Percentiles rank a stretch among this genome's conserved stretches.
Evolutionary conservation across 768 basidiomycete species (phyloP).

Genomic region (Boletus subparvulus): DNA sequence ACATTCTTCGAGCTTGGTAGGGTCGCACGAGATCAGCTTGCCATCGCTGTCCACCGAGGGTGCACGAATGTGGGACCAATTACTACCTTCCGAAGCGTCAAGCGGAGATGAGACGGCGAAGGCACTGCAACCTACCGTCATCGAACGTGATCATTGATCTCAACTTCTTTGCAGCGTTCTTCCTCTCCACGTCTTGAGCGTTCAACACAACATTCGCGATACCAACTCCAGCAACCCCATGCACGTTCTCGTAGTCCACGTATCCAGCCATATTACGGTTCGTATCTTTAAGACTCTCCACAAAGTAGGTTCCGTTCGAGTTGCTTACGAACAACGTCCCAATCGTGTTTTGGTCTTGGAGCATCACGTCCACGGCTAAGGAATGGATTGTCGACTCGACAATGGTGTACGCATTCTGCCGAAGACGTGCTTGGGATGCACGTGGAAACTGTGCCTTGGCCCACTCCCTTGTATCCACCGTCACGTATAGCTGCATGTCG

Average conservation of each 20-base stretch:
- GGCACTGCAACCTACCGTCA: conserved; percentile 52
- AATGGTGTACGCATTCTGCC: conserved; percentile 94
- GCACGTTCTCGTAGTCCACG: conserved; percentile 90
- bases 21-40: conserved; percentile 60
- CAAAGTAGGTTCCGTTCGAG: conserved; percentile 94
- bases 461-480: conserved; percentile 82
- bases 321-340: conserved; percentile 96
- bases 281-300: conserved; percentile 86
- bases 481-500: conserved; percentile 85
- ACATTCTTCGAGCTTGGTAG: conserved; percentile 57
- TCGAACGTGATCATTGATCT: conserved; percentile 86
- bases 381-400: conserved; percentile 94
- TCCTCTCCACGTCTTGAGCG: conserved; percentile 76
- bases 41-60: conserved; percentile 60
- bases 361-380: conserved; percentile 89
- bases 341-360: conserved; percentile 59
- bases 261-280: conserved; percentile 87
- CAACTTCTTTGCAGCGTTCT: conserved; percentile 67
- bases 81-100: conserved; percentile 46
- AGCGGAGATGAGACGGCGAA: background rate
- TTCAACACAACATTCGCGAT: conserved; percentile 87
- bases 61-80: conserved; percentile 71
- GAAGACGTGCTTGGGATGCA: conserved; percentile 69
- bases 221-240: conserved; percentile 87
- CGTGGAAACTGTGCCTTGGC: conserved; percentile 92